A percentile compares a stretch with the other conserved stretches of the same genome.
Evolutionary conservation across 257 asterid species (phyloP).

Genomic region (Lycium ferocissimum): DNA sequence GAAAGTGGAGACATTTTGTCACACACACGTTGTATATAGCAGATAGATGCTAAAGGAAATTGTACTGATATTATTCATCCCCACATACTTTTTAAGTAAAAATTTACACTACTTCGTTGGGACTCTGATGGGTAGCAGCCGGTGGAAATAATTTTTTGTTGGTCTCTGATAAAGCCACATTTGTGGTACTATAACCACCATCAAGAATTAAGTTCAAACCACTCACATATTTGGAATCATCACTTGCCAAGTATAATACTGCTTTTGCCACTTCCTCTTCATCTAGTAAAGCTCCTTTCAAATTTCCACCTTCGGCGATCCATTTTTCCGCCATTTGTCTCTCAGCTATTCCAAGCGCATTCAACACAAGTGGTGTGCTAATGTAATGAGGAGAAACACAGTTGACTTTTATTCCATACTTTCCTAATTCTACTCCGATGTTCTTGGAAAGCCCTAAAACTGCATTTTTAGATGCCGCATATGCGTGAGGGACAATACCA

Average conservation of each 20-base stretch:
- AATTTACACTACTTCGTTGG: background rate
- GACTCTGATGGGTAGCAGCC: background rate
- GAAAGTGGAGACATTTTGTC: no score
- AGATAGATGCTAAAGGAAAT: no score
- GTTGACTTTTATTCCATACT: background rate
- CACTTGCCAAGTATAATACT: background rate
- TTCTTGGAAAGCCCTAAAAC: background rate
- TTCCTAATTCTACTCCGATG: background rate
- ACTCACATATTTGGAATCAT: constrained; percentile 16
- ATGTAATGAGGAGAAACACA: constrained; percentile 15
- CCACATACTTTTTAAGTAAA: no score
- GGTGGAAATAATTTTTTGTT: background rate
- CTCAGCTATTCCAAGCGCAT: background rate
- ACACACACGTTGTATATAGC: no score
- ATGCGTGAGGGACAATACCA: background rate
- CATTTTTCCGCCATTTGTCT: background rate
- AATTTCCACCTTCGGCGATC: background rate
- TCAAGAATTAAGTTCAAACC: background rate
- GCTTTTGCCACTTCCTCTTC: background rate
- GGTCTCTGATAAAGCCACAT: background rate
- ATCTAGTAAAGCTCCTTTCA: background rate
- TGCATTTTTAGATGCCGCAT: background rate
- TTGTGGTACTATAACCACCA: constrained; percentile 18
- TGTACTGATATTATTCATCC: no score
- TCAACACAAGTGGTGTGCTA: background rate